Evolutionary conservation across 2,329 filamentous ascomycete genomes (phyloP).

Genomic region (Colletotrichum navitas): DNA sequence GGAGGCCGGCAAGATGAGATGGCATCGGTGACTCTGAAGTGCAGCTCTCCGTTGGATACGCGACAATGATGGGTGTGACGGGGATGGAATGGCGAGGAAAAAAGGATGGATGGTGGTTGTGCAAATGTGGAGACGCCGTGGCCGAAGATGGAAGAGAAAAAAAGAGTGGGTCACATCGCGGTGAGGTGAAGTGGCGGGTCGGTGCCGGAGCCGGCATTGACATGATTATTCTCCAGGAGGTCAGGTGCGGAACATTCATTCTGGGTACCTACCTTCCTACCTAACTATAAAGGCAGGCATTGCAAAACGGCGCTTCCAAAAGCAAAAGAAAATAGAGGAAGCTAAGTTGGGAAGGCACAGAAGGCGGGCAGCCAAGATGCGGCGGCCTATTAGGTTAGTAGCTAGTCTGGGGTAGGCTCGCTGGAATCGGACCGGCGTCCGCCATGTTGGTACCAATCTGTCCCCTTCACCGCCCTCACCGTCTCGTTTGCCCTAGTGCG

Average conservation of each 20-base stretch:
- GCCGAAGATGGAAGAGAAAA: neutral
- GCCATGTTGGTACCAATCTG: neutral
- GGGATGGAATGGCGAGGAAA: neutral
- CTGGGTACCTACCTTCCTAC: too few relatives aligned
- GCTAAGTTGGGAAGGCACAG: neutral
- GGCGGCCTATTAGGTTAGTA: neutral
- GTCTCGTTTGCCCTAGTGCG: neutral
- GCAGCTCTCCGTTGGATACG: neutral
- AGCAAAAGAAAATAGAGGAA: neutral
- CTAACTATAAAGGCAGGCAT: too few relatives aligned
- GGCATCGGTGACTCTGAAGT: conserved; percentile 25
- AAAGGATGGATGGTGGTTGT: neutral
- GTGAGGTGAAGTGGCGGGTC: neutral
- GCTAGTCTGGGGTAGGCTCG: neutral
- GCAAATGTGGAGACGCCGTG: neutral
- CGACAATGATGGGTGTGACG: neutral
- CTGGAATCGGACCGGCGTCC: conserved; percentile 6
- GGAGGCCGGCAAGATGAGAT: conserved; percentile 9
- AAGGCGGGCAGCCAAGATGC: neutral
- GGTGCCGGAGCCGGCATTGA: conserved; percentile 10
- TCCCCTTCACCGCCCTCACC: neutral
- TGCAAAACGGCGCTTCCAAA: too few relatives aligned
- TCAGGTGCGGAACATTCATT: neutral
- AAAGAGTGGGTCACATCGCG: neutral
- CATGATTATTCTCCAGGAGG: neutral